phyloP scores from a whole-genome alignment of 768 basidiomycete species.

The Thelephora ganbajun region DNA sequence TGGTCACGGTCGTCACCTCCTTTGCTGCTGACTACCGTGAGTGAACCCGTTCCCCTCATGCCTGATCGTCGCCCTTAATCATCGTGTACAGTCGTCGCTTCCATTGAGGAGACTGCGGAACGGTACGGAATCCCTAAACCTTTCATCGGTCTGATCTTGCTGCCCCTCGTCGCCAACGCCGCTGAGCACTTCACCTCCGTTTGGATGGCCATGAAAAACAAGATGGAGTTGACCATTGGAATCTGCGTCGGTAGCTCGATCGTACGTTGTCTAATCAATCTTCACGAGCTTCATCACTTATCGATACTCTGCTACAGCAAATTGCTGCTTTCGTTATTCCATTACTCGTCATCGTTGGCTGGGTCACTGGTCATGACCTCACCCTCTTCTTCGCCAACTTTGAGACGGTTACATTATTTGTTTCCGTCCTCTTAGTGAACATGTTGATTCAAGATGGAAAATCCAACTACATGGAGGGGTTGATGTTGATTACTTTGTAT shows the following conservation, averaged over 20 bases:
- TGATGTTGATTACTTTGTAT: slow-evolving; percentile 66
- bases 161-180: slow-evolving; percentile 79
- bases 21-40: slow-evolving; percentile 82
- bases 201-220: slow-evolving; percentile 78
- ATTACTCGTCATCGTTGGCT: slow-evolving; percentile 76
- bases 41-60: slow-evolving; percentile 15
- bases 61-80: background rate
- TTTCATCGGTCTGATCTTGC: slow-evolving; percentile 76
- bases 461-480: slow-evolving; percentile 87
- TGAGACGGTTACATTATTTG: slow-evolving; percentile 80
- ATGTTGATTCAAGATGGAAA: slow-evolving; percentile 76
- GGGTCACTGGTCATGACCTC: slow-evolving; percentile 61
- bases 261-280: slow-evolving; percentile 20
- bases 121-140: slow-evolving; percentile 70
- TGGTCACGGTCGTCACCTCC: slow-evolving; percentile 67
- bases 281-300: background rate
- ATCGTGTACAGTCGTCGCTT: slow-evolving; percentile 54
- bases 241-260: slow-evolving; percentile 77
- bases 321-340: slow-evolving; percentile 81
- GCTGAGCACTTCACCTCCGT: slow-evolving; percentile 79
- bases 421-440: slow-evolving; percentile 80
- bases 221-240: slow-evolving; percentile 62
- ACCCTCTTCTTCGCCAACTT: slow-evolving; percentile 80
- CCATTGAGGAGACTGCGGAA: slow-evolving; percentile 82
- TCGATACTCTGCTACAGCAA: slow-evolving; percentile 33